Conservation (phyloP, 768 basidiomycete species). For the Rhodotorula diobovata region DNA sequence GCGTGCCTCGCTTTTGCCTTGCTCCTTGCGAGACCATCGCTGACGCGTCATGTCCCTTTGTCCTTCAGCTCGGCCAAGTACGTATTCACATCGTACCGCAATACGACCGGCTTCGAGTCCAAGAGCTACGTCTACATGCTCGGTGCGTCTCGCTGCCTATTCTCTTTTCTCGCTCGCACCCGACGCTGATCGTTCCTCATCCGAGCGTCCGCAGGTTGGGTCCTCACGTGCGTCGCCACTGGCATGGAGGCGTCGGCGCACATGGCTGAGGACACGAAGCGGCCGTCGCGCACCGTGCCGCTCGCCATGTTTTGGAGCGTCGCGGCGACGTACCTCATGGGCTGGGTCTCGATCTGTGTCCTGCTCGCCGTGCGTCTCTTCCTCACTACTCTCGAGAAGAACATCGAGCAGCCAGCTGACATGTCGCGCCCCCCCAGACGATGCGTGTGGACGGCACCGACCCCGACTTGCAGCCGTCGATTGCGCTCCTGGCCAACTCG, state of each 20-base stretch:
- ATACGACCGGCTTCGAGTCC: constrained; percentile 35
- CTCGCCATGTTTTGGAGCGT: constrained; percentile 46
- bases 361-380: constrained; percentile 42
- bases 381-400: constrained; percentile 23
- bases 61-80: constrained; percentile 26
- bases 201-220: constrained; percentile 43
- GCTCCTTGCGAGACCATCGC: background rate
- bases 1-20: background rate
- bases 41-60: no score
- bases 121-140: constrained; percentile 49
- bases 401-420: background rate
- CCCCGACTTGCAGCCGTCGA: constrained; percentile 42
- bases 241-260: constrained; percentile 50
- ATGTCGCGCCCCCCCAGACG: background rate
- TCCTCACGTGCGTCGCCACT: constrained; percentile 47
- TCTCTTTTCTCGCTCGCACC: background rate
- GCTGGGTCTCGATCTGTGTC: constrained; percentile 49
- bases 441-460: constrained; percentile 20
- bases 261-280: constrained; percentile 50
- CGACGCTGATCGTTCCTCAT: background rate
- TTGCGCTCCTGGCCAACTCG: constrained; percentile 45
- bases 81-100: constrained; percentile 39
- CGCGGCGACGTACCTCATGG: constrained; percentile 45
- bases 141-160: constrained; percentile 18
- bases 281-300: constrained; percentile 49